Base-by-base conservation (phyloP, 2,329 filamentous ascomycete genomes). In the Arthrobotrys entomopaga region DNA sequence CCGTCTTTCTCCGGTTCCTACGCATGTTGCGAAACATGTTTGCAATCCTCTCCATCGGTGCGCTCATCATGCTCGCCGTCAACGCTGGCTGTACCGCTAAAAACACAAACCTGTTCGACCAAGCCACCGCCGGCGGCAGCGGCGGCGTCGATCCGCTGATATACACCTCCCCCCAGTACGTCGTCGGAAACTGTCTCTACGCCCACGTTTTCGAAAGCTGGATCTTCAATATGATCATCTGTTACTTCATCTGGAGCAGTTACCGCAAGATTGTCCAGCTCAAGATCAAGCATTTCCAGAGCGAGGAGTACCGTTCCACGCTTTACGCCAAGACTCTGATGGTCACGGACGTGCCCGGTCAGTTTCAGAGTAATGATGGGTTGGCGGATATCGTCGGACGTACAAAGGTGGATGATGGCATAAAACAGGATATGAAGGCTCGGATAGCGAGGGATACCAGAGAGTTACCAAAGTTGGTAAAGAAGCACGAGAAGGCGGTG, bases 401-500 rank as follows among this genome's bases (percentile, higher is more conserved):
- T 20, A 52, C 57, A 69, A 63, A 59, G 38, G 71, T 60, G 59
- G 75, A 50, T 22, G 73, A 24, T 20, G 72, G 42, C 52, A 70
- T 43, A 65, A 77, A 43, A 6, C 52, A 69, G 13, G 64, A 75
- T 11, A 76, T 78, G 60, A 79, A 76, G 57, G 75, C 60, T 19
- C 90, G 91, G 10, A 90, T 98, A 78, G 93, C 92, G 22, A 88
- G 95, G 76, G 97, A 98, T 78, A 93, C 97, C 76, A 96, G 94
- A 81, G 89, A 94, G 43, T 85, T 99, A 11, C 95, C 95, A 10
- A 86, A 90, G 16, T 83, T 98, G 69, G 95, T 99, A 75, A 88
- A 90, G 71, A 87, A 96, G 80, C 93, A 99, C 79, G 89, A 92
- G 65, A 85, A 90, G 76, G 86, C 89, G 0, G 95, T 99, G 38